phyloP scores from a whole-genome alignment of 73 alveolate species.

The Stentor roeselii region DNA sequence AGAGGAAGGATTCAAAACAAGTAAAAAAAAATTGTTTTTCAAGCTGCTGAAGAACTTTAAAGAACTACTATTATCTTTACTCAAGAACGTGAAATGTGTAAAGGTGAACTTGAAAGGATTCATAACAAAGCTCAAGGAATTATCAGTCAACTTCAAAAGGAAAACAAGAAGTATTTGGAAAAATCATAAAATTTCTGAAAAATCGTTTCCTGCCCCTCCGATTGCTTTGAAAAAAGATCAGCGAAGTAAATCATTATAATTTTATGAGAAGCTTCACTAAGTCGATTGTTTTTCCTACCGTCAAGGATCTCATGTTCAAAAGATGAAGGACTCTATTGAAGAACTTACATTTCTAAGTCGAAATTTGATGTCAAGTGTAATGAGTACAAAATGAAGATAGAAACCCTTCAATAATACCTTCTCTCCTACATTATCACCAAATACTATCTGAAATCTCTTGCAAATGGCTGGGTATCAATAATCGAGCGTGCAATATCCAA shows the following conservation, averaged over 20 bases:
- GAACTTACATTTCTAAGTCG: constrained; percentile 82
- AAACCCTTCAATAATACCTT: constrained; percentile 94
- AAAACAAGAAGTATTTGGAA: neutral
- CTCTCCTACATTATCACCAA: constrained; percentile 87
- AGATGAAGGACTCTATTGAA: constrained; percentile 76
- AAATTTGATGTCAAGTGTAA: constrained; percentile 84
- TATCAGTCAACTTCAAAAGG: neutral
- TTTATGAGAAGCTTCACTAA: neutral
- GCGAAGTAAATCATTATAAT: neutral
- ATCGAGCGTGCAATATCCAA: constrained; percentile 85
- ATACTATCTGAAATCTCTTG: constrained; percentile 89
- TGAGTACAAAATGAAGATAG: constrained; percentile 85
- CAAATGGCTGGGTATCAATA: constrained; percentile 92
- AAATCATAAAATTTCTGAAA: neutral
- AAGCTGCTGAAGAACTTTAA: constrained; percentile 23
- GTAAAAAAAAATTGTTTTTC: constrained; percentile 10
- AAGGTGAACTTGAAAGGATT: neutral
- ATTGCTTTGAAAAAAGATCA: neutral
- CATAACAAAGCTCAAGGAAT: neutral
- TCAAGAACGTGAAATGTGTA: neutral
- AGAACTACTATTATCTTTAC: neutral
- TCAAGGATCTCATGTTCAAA: constrained; percentile 61
- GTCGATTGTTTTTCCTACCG: constrained; percentile 34
- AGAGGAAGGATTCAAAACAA: neutral
- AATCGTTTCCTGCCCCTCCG: neutral